A percentile compares a stretch with the other conserved stretches of the same genome.
Evolutionary conservation across 352 stramenopile genomes (phyloP).

Genomic region (Phytophthora gonapodyides): DNA sequence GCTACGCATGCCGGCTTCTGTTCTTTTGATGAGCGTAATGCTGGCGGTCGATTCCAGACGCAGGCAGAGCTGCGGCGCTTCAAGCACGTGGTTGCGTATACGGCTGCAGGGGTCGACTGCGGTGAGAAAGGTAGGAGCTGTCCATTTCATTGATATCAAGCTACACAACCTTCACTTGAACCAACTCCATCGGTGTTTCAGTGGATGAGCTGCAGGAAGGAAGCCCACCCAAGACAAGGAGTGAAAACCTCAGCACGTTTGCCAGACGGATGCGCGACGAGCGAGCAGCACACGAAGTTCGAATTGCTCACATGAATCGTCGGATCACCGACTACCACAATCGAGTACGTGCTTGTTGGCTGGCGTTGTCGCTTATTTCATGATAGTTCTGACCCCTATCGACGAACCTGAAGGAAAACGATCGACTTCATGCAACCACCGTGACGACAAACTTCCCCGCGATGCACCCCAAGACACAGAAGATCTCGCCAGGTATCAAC

Average conservation of each 20-base stretch:
- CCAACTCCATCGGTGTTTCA: conserved; percentile 7
- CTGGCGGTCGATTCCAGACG: conserved; percentile 72
- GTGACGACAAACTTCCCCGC: conserved; percentile 78
- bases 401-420: conserved; percentile 46
- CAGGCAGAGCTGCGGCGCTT: conserved; percentile 78
- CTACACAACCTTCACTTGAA: background rate
- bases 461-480: conserved; percentile 79
- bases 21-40: conserved; percentile 79
- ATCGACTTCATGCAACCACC: conserved; percentile 63
- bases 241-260: conserved; percentile 61
- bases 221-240: conserved; percentile 52
- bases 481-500: conserved; percentile 58
- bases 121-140: conserved; percentile 52
- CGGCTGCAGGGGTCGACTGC: conserved; percentile 50
- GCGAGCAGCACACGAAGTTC: conserved; percentile 55
- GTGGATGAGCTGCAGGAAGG: conserved; percentile 47
- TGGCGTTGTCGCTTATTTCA: conserved; percentile 3
- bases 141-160: background rate
- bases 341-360: conserved; percentile 38
- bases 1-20: conserved; percentile 69
- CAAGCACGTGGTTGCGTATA: conserved; percentile 68
- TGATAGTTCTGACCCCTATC: background rate
- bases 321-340: conserved; percentile 82
- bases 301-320: conserved; percentile 82
- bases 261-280: conserved; percentile 62